Evolutionary conservation across 2,329 filamentous ascomycete species (phyloP), one percentile per base, ranked within the genome.

Genomic region (Neodidymelliopsis sp.): DNA sequence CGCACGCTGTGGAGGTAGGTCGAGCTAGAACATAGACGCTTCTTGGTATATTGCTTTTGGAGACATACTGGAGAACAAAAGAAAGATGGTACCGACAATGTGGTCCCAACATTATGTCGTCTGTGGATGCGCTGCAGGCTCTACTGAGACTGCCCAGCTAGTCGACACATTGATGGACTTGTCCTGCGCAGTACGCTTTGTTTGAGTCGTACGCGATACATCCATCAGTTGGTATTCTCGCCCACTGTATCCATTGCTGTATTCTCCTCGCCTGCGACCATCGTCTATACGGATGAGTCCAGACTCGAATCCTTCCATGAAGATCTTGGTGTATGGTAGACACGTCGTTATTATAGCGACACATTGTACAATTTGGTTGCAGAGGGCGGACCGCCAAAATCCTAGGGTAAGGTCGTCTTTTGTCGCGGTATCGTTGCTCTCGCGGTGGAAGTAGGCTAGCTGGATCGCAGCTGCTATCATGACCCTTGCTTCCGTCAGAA

Each of bases 231-330:
- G 45, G 18, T 59, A 59, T 15, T 35, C 49, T 20, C 49, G 42
- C 18, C 49, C 51, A 24, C 53, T 56, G 23, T 49, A 45, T 10
- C 51, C 49, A 25, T 52, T 54, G 6, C 38, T 51, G 15, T 56
- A 31, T 13, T 57, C 54, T 43, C 48, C 56, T 18, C 48, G 41
- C 16, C 57, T 41, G 9, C 57, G 51, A 16, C 45, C 23, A 15
- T 64, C 60, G 28, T 66, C 61, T 2, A 62, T 41, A 6, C 63
- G 57, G 15, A 67, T 54, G 0, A 63, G 44, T 3, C 62, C 62
- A 3, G 57, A 62, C 16, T 67, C 66, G n/a, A 67, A 55, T 3
- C 59, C 59, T 25, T 67, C 56, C 56, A 70, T 59, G 35, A 68
- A 65, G 2, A 64, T 52, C 23, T 63, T 67, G 19, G 62, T 59